These are phyloP conservation scores for Perilla frutescens DNA, from an alignment of 257 asterid species.

Conservation along the genomic window DNA sequence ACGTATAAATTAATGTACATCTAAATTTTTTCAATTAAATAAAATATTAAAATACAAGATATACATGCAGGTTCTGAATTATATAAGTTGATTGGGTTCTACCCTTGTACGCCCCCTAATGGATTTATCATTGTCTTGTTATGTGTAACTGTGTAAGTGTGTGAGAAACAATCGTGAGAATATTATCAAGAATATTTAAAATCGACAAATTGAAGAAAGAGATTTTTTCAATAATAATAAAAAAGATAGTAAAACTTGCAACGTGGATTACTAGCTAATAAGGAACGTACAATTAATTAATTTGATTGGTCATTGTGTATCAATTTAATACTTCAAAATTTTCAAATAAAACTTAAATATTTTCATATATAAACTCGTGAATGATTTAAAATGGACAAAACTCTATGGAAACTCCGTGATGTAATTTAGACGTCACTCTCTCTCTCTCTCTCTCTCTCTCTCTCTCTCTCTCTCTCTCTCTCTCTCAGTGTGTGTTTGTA, in stretches of 20 bases:
- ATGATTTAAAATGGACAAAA: conserved; percentile 6
- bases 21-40: too few species aligned
- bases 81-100: not conserved
- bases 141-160: not conserved
- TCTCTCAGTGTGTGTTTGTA: not conserved
- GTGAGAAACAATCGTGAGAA: conserved; percentile 14
- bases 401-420: conserved; percentile 15
- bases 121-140: conserved; percentile 10
- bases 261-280: not conserved
- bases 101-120: not conserved
- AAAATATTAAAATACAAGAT: too few species aligned
- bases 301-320: conserved; percentile 26
- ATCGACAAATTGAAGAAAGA: not conserved
- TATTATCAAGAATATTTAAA: not conserved
- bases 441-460: not conserved
- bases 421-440: conserved; percentile 15
- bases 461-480: not conserved
- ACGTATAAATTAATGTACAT: too few species aligned
- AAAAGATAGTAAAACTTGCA: not conserved
- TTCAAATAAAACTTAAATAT: not conserved
- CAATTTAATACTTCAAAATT: not conserved
- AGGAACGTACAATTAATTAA: not conserved
- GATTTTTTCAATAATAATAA: not conserved
- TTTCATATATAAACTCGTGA: not conserved
- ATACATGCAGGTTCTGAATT: too few species aligned